Evolutionary conservation across 108 stramenopile species (phyloP), one percentile per base, ranked within the genome.

Genomic region (Thalassiosira profunda): DNA sequence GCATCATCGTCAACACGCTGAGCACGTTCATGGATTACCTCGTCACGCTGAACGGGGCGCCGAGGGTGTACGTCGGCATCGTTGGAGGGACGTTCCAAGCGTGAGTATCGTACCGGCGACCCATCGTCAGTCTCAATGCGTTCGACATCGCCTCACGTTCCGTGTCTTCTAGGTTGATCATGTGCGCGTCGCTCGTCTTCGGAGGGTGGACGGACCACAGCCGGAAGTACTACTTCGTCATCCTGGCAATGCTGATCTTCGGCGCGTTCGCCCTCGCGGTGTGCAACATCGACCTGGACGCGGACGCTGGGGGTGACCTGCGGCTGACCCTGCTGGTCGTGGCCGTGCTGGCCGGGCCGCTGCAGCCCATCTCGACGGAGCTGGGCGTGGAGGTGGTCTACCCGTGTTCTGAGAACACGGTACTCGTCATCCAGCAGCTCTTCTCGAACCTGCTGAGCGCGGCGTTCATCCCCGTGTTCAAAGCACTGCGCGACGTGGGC

Each of bases 21-120:
- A 88, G 87, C n/a, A 95, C 94, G 2, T 95, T 74, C 70, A 95
- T 95, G 94, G 94, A 95, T 69, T 95, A 95, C 58, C 80, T 95
- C 10, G 91, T 95, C 25, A 84, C 89, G 10, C 55, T 95, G 62
- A 87, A 88, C 62, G 94, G 94, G 10, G 91, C 91, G 6, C 88
- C 85, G 12, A 61, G 84, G 45, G 80, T 78, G 44, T 91, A 89
- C 47, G 90, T 90, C 20, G 94, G 94, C 49, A 88, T 92, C 11
- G 87, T 95, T 47, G 94, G 94, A 52, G 94, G 94, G 35, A 74
- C 88, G 0, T 95, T 95, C 42, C 94, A 95, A 63, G 55, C 87
- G 58, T n/a, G n/a, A n/a, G n/a, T n/a, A n/a, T n/a, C n/a, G n/a
- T n/a, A n/a, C n/a, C n/a, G n/a, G n/a, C n/a, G n/a, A n/a, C n/a